These are phyloP conservation scores for Fagopyrum tataricum DNA, from an alignment of 148 eudicot genomes.

Conservation along the genomic window DNA sequence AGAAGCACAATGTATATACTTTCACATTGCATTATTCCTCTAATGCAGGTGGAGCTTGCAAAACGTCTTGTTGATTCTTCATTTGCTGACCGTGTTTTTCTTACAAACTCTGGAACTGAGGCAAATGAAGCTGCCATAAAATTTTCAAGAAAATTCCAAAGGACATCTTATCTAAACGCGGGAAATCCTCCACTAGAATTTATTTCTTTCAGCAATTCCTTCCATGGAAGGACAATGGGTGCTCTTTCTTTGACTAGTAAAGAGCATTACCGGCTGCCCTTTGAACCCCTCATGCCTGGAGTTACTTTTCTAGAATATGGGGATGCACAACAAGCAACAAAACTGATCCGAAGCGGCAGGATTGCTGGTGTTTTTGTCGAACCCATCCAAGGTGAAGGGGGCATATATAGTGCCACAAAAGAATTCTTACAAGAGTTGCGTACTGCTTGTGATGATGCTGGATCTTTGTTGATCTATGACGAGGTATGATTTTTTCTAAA, in stretches of 20 bases:
- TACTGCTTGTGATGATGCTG: slow-evolving; percentile 65
- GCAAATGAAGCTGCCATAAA: slow-evolving; percentile 98
- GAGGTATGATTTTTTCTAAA: slow-evolving; percentile 46
- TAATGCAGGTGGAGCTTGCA: slow-evolving; percentile 82
- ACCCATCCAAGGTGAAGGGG: slow-evolving; percentile 97
- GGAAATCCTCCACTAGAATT: slow-evolving; percentile 53
- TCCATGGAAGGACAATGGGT: slow-evolving; percentile 93
- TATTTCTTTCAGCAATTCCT: slow-evolving; percentile 69
- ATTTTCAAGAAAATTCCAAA: slow-evolving; percentile 80
- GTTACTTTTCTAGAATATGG: slow-evolving; percentile 83
- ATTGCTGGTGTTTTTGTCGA: slow-evolving; percentile 92
- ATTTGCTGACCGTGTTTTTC: slow-evolving; percentile 91
- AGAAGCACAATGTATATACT: not conserved
- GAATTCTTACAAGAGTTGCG: slow-evolving; percentile 76
- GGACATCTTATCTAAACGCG: slow-evolving; percentile 35
- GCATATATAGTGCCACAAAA: slow-evolving; percentile 73
- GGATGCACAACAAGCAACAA: slow-evolving; percentile 46
- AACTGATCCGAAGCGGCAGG: slow-evolving; percentile 58
- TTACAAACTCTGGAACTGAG: slow-evolving; percentile 86
- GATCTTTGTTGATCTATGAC: slow-evolving; percentile 72
- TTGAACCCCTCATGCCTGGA: slow-evolving; percentile 91
- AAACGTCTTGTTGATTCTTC: slow-evolving; percentile 61
- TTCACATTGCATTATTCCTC: not conserved
- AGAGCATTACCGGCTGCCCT: slow-evolving; percentile 77
- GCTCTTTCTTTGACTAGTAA: slow-evolving; percentile 92